Evolutionary conservation across 352 stramenopile species (phyloP), one percentile per base, ranked within the genome.

Genomic region (Phytopythium vexans): DNA sequence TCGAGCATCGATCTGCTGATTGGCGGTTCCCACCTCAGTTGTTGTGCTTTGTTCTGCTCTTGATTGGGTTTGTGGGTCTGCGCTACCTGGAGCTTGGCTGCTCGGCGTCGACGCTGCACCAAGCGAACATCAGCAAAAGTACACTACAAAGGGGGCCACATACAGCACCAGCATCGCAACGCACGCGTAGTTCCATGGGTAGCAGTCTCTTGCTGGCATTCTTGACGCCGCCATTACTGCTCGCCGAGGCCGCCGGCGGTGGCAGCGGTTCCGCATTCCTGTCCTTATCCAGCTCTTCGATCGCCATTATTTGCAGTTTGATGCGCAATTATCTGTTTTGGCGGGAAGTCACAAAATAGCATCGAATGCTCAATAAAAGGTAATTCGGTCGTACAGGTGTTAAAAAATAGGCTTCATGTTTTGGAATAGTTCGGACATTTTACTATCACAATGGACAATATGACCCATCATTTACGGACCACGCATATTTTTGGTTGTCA

Each of bases 131-230:
- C 36, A 62, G 42, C 44, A 47, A 27, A 40, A 8, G 41, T 6
- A 6, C 35, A 21, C 32, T 46, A 16, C 35, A 41, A 39, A 60
- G 56, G 41, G 39, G 43, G 50, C 52, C 32, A 54, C 47, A 53
- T 4, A n/a, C 15, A 48, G 48, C 21, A 43, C 39, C 44, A 59
- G 4, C 9, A 32, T 16, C 1, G 36, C 6, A 5, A 74, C 81
- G 42, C 32, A 91, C 81, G 48, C 81, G 73, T 53, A 91, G 43
- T 33, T 91, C 81, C 72, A 77, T 91, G 1, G 81, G 81, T 40
- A 91, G 61, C 16, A 91, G 56, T 8, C 81, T 66, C 66, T 86
- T 87, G 21, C 21, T 27, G 1, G 38, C 12, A 62, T 84, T 86
- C 34, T 50, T 64, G 43, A 48, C 52, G 53, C 55, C 64, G 15